phyloP scores from a whole-genome alignment of 495 filamentous ascomycete genomes.

The Xylaria castorea region DNA sequence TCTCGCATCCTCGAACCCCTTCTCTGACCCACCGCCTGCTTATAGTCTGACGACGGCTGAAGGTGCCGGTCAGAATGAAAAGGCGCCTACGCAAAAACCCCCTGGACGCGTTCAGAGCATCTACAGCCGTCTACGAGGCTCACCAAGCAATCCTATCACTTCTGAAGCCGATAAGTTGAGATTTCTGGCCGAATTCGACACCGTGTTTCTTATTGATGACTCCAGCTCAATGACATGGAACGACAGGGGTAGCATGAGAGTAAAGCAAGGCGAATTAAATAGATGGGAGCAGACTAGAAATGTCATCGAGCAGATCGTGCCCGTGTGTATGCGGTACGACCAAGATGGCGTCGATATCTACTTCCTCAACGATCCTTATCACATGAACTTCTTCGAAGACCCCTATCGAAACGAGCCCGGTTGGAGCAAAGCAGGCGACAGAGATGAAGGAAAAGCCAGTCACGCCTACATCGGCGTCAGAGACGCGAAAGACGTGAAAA shows the following conservation, averaged over 20 bases:
- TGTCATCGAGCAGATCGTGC: slow-evolving; percentile 79
- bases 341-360: slow-evolving; percentile 91
- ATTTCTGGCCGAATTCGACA: slow-evolving; percentile 70
- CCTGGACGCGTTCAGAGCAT: slow-evolving; percentile 18
- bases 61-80: not conserved
- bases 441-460: slow-evolving; percentile 34
- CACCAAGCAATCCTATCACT: not conserved
- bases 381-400: slow-evolving; percentile 15
- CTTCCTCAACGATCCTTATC: slow-evolving; percentile 73
- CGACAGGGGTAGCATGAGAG: not conserved
- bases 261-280: slow-evolving; percentile 22
- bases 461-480: slow-evolving; percentile 65
- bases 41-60: not conserved
- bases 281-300: slow-evolving; percentile 78
- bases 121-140: slow-evolving; percentile 22
- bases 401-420: slow-evolving; percentile 1
- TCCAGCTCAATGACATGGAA: slow-evolving; percentile 79
- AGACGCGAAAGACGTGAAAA: slow-evolving; percentile 56
- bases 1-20: slow-evolving; percentile 14
- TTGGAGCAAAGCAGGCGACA: slow-evolving; percentile 4
- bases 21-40: slow-evolving; percentile 23
- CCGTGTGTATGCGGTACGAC: slow-evolving; percentile 85
- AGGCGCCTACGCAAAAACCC: not conserved
- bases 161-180: slow-evolving; percentile 21
- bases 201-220: slow-evolving; percentile 93